These are phyloP conservation scores for Aspergillus alliaceus DNA, from an alignment of 2,329 filamentous ascomycete genomes.

Conservation along the genomic window DNA sequence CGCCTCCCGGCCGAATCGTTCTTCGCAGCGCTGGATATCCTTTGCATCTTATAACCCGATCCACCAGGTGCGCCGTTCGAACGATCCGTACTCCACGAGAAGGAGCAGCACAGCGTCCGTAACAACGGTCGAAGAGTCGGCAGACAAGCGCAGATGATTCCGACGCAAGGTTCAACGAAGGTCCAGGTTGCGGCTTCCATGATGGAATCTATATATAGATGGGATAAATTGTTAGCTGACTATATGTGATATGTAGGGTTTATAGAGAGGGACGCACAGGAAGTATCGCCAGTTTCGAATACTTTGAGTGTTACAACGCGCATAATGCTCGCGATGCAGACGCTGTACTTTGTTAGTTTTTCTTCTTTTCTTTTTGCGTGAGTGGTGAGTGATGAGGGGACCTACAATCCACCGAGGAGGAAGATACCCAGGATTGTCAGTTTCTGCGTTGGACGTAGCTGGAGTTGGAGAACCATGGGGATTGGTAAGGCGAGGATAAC, in stretches of 20 bases:
- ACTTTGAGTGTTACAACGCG: neutral
- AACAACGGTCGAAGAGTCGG: slow-evolving; percentile 1
- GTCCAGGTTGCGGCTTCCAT: slow-evolving; percentile 5
- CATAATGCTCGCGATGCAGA: slow-evolving; percentile 3
- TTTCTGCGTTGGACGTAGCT: neutral
- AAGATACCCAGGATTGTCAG: slow-evolving; percentile 1
- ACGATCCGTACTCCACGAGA: neutral
- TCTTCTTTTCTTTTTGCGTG: neutral
- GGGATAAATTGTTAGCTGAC: neutral
- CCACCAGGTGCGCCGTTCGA: neutral
- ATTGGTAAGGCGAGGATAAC: neutral
- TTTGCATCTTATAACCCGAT: neutral
- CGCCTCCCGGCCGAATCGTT: neutral
- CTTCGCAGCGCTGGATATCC: neutral
- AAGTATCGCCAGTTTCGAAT: neutral
- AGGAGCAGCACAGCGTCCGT: neutral
- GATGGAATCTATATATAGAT: neutral
- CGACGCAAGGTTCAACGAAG: slow-evolving; percentile 1
- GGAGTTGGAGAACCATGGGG: neutral
- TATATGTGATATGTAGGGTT: neutral
- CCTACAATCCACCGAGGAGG: neutral
- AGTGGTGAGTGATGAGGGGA: neutral
- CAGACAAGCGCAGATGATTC: slow-evolving; percentile 3
- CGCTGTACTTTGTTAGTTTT: neutral
- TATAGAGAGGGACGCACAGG: neutral